phyloP scores from a whole-genome alignment of 345 rosid species.

The Melaleuca quinquenervia region DNA sequence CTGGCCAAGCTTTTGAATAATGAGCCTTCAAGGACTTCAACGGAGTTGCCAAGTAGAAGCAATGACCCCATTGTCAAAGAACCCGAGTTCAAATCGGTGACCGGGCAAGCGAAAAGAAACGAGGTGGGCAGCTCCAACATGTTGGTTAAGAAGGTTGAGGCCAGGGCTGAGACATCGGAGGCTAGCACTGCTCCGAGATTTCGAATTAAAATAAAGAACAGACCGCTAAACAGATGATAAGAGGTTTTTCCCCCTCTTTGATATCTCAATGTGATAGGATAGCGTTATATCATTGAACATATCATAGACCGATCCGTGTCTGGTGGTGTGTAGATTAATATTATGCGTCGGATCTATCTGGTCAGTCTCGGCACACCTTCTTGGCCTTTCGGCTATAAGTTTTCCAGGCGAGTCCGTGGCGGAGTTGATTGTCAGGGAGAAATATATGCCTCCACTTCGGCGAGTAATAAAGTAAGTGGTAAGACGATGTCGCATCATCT shows the following conservation, averaged over 20 bases:
- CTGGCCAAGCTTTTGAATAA: conserved; percentile 43
- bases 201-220: conserved; percentile 63
- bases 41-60: conserved; percentile 5
- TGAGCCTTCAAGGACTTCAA: conserved; percentile 17
- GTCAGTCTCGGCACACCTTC: neutral
- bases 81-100: conserved; percentile 3
- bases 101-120: conserved; percentile 17
- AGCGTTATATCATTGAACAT: neutral
- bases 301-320: neutral
- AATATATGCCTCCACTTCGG: neutral
- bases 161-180: conserved; percentile 37
- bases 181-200: conserved; percentile 42
- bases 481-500: neutral
- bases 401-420: neutral
- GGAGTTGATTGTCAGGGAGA: neutral
- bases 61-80: neutral
- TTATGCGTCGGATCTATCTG: neutral
- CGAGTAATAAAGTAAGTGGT: neutral
- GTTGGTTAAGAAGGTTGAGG: conserved; percentile 19
- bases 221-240: conserved; percentile 27
- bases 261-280: neutral
- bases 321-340: neutral
- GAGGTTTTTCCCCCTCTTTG: neutral
- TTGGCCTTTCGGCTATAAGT: neutral
- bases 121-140: conserved; percentile 30